phyloP scores from a whole-genome alignment of 345 rosid species.

The thale cress (Arabidopsis thaliana) region TAIR10.1 NC_003074.8:5428501-5429000 shows the following conservation, averaged over 20 bases:
- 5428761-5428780: constrained; percentile 23
- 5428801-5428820: constrained; percentile 72
- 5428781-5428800: constrained; percentile 97
- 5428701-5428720: constrained; percentile 63
- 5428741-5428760: too few species aligned
- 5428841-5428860: constrained; percentile 85
- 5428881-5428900: not conserved
- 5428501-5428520: not conserved
- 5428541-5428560: constrained; percentile 91
- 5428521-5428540: constrained; percentile 61
- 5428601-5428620: constrained; percentile 93
- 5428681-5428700: constrained; percentile 52
- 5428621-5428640: constrained; percentile 96
- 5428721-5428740: too few species aligned
- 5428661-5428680: constrained; percentile 85
- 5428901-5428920: not conserved
- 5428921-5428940: not conserved
- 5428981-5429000: constrained; percentile 91
- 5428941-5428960: constrained; percentile 86
- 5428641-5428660: constrained; percentile 84
- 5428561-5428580: constrained; percentile 96
- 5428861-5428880: not conserved
- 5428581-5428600: constrained; percentile 98
- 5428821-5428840: constrained; percentile 69
- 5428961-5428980: constrained; percentile 95